These are phyloP conservation scores for Fusarium brachygibbosum DNA, from an alignment of 2,329 filamentous ascomycete genomes.

Conservation along the genomic window DNA sequence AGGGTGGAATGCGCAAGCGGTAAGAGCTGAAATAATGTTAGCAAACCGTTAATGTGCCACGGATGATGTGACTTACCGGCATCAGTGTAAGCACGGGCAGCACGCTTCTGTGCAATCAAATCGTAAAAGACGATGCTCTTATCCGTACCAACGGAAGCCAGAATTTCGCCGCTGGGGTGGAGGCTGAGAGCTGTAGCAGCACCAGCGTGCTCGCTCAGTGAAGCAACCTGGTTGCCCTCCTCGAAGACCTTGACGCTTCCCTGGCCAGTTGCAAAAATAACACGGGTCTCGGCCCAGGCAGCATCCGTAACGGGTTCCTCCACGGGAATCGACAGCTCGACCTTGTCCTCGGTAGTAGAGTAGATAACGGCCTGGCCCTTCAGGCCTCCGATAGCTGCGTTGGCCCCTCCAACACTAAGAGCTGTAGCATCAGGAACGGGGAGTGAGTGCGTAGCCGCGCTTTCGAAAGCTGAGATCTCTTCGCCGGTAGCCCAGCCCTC, in stretches of 20 bases:
- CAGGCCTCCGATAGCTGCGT: slow-evolving; percentile 81
- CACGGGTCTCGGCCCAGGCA: slow-evolving; percentile 75
- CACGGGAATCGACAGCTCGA: slow-evolving; percentile 76
- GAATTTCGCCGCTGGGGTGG: slow-evolving; percentile 84
- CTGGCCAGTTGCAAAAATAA: slow-evolving; percentile 79
- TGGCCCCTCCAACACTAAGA: slow-evolving; percentile 67
- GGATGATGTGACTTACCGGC: slow-evolving; percentile 71
- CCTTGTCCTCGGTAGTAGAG: slow-evolving; percentile 75
- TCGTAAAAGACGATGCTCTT: slow-evolving; percentile 96
- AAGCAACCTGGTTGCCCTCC: slow-evolving; percentile 75
- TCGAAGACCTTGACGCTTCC: slow-evolving; percentile 87
- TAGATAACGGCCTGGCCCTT: slow-evolving; percentile 82
- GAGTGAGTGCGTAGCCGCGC: slow-evolving; percentile 61
- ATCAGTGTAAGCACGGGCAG: slow-evolving; percentile 84
- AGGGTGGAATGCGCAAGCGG: slow-evolving; percentile 88
- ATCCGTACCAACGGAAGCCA: slow-evolving; percentile 90
- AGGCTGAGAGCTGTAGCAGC: slow-evolving; percentile 81
- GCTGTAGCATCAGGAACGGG: slow-evolving; percentile 64
- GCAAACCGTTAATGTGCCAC: neutral
- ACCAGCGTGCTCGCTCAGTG: slow-evolving; percentile 85
- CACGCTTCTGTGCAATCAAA: slow-evolving; percentile 73
- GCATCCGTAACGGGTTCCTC: slow-evolving; percentile 76
- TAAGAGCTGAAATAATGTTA: slow-evolving; percentile 68
- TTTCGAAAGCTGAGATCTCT: slow-evolving; percentile 68
- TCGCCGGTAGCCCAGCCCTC: slow-evolving; percentile 86